Evolutionary conservation across 2,329 filamentous ascomycete genomes (phyloP).

Genomic region (Trichoderma sp.): DNA sequence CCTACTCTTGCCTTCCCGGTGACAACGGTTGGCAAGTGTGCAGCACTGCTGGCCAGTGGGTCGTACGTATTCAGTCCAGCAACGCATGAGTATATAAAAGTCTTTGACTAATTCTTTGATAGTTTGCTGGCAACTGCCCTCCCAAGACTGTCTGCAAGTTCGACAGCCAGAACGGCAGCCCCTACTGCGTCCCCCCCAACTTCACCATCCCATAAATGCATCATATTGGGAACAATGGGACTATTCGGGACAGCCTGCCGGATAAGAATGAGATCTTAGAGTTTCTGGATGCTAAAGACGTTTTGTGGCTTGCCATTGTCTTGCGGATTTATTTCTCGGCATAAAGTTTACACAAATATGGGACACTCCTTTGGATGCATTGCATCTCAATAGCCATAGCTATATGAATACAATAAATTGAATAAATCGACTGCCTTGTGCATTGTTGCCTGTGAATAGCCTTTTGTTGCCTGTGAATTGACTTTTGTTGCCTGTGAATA

Average conservation of each 20-base stretch:
- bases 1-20: conserved; percentile 33
- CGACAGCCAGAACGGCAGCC: conserved; percentile 34
- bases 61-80: conserved; percentile 29
- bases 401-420: not conserved
- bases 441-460: not conserved
- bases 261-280: not conserved
- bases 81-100: not conserved
- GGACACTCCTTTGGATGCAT: conserved; percentile 5
- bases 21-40: conserved; percentile 35
- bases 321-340: not conserved
- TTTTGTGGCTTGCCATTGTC: not conserved
- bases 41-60: conserved; percentile 30
- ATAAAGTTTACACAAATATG: conserved; percentile 3
- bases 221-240: not conserved
- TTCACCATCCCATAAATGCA: conserved; percentile 24
- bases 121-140: conserved; percentile 36
- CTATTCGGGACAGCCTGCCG: not conserved
- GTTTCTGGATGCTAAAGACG: not conserved
- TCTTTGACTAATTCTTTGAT: not conserved
- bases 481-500: no score
- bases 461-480: no score
- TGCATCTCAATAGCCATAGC: not conserved
- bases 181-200: conserved; percentile 38
- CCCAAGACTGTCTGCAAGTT: conserved; percentile 38
- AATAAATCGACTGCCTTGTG: not conserved